phyloP scores from a whole-genome alignment of 495 filamentous ascomycete species.

The Aspergillus egyptiacus region DNA sequence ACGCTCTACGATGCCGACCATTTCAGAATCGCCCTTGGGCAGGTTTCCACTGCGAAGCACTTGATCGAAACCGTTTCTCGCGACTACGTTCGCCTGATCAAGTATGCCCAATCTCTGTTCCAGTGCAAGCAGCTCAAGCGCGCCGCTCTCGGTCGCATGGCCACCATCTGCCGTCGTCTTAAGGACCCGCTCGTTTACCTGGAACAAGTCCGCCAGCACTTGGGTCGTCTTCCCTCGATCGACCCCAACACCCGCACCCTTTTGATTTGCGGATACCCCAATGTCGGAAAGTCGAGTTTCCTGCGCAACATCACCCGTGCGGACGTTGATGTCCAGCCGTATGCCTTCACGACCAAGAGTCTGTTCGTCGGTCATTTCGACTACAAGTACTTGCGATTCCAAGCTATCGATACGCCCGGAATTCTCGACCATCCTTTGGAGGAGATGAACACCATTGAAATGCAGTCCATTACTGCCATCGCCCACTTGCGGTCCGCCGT shows the following conservation, averaged over 20 bases:
- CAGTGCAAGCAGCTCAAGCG: constrained; percentile 93
- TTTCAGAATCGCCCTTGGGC: constrained; percentile 92
- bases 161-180: constrained; percentile 85
- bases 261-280: constrained; percentile 94
- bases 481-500: constrained; percentile 92
- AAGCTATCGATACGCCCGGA: constrained; percentile 84
- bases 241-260: constrained; percentile 95
- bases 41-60: constrained; percentile 91
- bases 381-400: constrained; percentile 95
- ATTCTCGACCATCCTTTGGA: constrained; percentile 96
- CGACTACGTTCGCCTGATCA: constrained; percentile 88
- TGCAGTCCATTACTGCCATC: constrained; percentile 96
- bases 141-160: constrained; percentile 88
- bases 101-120: constrained; percentile 94
- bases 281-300: constrained; percentile 96
- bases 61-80: constrained; percentile 91
- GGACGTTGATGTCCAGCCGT: constrained; percentile 96
- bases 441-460: constrained; percentile 99
- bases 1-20: constrained; percentile 96
- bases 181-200: constrained; percentile 94
- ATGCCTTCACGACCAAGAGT: constrained; percentile 97
- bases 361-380: constrained; percentile 98
- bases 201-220: constrained; percentile 95
- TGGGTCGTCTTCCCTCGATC: constrained; percentile 94
- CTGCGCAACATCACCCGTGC: constrained; percentile 84